Base-by-base conservation (phyloP, 805 yeast species). In the Clavispora santaluciae region DNA sequence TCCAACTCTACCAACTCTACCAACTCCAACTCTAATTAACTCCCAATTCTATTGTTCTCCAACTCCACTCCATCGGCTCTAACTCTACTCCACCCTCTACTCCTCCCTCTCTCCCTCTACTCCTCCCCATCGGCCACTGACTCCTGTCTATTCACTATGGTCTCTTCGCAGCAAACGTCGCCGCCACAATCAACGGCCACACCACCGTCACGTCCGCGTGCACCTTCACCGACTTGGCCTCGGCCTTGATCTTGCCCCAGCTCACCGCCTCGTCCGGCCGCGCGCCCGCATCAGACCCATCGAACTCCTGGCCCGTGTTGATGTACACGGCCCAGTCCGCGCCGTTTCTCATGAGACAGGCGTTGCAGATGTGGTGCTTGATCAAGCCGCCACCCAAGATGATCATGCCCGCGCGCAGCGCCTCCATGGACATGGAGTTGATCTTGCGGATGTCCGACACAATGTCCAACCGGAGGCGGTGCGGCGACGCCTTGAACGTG, bases 281-380 rank as follows among this genome's bases (percentile, higher is more conserved):
- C 5, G 99, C 99, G 50, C 99, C 99, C 9, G 99, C 98, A 64
- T 93, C 99, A 18, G 96, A 87, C 35, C 99, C 99, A 60, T 93
- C 99, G 55, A 89, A 93, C 62, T 93, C 99, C 68, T 93, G 98
- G 35, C 96, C 99, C 12, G 99, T 93, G 66, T 93, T 93, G 61
- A 93, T 91, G 66, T 79, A 93, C 15, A 93, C 96, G 5, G 99
- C 98, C 60, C 83, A 88, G 62, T 93, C 99, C 17, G 99, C 99
- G 56, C 99, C 99, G 56, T 93, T 95, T 73, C 99, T 84, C 99
- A 93, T 93, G 54, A 93, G 72, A 61, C 98, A 91, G 11, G 99
- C 99, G 59, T 93, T 93, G 56, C 95, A 90, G 54, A 93, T 93
- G 61, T 93, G 99, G 62, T 93, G 99, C 68, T 93, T 93, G 57